These are phyloP conservation scores for Trematosphaeria pertusa DNA, from an alignment of 2,329 filamentous ascomycete genomes.

Conservation along the genomic window DNA sequence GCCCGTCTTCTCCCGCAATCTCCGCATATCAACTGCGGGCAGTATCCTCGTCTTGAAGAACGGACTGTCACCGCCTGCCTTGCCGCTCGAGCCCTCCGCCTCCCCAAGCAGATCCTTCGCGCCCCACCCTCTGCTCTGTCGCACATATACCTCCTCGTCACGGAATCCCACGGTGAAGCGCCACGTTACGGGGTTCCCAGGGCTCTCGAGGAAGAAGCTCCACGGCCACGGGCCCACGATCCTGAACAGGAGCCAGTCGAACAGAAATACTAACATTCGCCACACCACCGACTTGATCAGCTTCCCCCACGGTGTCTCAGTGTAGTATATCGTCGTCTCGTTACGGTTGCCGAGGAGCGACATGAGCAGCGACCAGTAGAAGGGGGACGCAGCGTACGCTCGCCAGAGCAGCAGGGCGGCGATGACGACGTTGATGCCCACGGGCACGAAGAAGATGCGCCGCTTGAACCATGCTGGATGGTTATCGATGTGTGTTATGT, in stretches of 20 bases:
- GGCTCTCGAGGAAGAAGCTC: constrained; percentile 64
- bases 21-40: constrained; percentile 71
- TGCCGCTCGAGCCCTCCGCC: constrained; percentile 51
- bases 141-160: constrained; percentile 80
- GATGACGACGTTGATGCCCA: constrained; percentile 76
- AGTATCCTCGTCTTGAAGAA: constrained; percentile 69
- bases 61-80: constrained; percentile 59
- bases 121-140: constrained; percentile 78
- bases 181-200: constrained; percentile 74
- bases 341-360: constrained; percentile 71
- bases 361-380: constrained; percentile 72
- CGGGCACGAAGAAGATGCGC: constrained; percentile 81
- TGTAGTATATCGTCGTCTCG: constrained; percentile 69
- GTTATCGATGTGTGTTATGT: constrained; percentile 83
- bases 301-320: constrained; percentile 60
- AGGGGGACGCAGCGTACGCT: constrained; percentile 71
- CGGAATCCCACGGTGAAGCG: constrained; percentile 77
- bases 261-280: constrained; percentile 70
- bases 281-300: constrained; percentile 64
- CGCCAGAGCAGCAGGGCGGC: constrained; percentile 70
- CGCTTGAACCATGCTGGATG: constrained; percentile 75
- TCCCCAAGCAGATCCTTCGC: constrained; percentile 60
- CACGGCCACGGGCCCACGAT: constrained; percentile 56
- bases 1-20: constrained; percentile 79
- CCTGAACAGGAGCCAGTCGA: constrained; percentile 70